Conservation (phyloP, 371 early-diverging fungal genomes). For the Mortierella sp. region DNA sequence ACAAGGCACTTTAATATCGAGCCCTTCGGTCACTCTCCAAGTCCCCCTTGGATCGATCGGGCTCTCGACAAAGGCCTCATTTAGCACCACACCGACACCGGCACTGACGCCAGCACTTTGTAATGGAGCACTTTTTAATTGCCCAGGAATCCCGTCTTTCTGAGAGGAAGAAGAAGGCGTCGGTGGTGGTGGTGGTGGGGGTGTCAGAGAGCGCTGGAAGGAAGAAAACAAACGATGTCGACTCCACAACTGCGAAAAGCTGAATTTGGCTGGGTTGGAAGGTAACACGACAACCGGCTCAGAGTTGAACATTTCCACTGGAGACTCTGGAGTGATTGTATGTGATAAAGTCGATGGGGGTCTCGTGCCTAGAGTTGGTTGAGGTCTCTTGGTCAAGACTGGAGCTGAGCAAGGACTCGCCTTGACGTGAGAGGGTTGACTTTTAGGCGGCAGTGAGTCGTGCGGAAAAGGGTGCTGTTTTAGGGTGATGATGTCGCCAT, state of each 20-base stretch:
- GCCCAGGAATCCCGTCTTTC: no score
- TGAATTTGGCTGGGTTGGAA: neutral
- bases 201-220: neutral
- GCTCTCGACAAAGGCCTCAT: no score
- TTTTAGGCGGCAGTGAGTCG: no score
- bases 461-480: no score
- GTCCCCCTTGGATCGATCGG: no score
- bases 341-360: neutral
- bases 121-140: no score
- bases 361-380: neutral
- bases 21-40: no score
- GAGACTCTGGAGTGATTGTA: neutral
- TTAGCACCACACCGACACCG: no score
- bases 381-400: neutral
- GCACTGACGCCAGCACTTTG: neutral
- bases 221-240: neutral
- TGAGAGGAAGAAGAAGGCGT: neutral
- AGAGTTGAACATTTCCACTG: neutral
- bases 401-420: neutral
- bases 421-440: neutral
- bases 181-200: neutral
- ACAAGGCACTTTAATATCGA: no score
- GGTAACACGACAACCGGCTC: neutral
- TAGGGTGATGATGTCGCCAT: no score
- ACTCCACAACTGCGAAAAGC: constrained; percentile 6